phyloP scores from a whole-genome alignment of 2,329 filamentous ascomycete species.

The Apiospora saccharicola region DNA sequence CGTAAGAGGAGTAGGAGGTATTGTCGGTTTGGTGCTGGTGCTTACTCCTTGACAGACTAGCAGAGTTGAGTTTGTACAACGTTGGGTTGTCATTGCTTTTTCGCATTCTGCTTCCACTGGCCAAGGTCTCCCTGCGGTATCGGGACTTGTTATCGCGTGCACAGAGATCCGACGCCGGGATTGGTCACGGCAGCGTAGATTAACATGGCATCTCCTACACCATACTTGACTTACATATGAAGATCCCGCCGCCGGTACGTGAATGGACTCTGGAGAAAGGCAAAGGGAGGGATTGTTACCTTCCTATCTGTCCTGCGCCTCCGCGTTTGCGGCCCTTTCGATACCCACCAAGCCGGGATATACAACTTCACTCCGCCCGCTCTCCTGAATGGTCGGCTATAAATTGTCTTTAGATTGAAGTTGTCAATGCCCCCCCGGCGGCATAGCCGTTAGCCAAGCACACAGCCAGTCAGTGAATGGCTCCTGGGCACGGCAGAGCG shows the following conservation, averaged over 20 bases:
- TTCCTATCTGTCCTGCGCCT: slow-evolving; percentile 22
- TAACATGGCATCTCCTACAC: not conserved
- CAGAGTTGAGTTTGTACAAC: not conserved
- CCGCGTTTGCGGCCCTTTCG: slow-evolving; percentile 17
- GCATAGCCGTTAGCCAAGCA: slow-evolving; percentile 17
- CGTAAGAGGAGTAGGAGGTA: not conserved
- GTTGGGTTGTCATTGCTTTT: not conserved
- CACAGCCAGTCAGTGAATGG: not conserved
- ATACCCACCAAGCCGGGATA: slow-evolving; percentile 16
- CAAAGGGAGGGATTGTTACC: slow-evolving; percentile 6
- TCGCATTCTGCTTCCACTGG: slow-evolving; percentile 14
- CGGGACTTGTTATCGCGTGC: slow-evolving; percentile 13
- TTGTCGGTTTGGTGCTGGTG: not conserved
- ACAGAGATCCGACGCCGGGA: not conserved
- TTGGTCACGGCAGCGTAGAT: not conserved
- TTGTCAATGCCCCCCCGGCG: slow-evolving; percentile 1
- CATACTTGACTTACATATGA: not conserved
- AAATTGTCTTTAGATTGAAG: slow-evolving; percentile 15
- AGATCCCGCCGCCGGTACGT: slow-evolving; percentile 13
- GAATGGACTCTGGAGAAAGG: not conserved
- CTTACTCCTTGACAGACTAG: not conserved
- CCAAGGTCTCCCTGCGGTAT: slow-evolving; percentile 1
- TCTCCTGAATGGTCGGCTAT: slow-evolving; percentile 12
- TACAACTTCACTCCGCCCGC: slow-evolving; percentile 5
- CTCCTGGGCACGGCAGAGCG: not conserved